A percentile compares a stretch with the other conserved stretches of the same genome.
These are phyloP conservation scores for Iris macrosiphon DNA, from an alignment of 106 monocot genomes.

Conservation along the genomic window DNA sequence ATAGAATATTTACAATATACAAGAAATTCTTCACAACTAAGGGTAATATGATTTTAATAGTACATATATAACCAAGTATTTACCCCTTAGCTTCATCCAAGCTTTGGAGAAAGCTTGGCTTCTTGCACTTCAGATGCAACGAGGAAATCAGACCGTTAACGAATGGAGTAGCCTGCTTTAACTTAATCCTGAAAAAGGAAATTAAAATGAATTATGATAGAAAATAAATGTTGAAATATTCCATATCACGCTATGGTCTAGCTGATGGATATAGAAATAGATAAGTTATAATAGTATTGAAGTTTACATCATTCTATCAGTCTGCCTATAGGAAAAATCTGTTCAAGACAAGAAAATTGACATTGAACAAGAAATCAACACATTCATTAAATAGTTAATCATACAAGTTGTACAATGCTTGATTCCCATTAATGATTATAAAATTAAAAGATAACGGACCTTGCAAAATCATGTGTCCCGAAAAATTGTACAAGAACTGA, in stretches of 20 bases:
- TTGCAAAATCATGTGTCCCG: constrained; percentile 99
- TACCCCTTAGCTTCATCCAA: constrained; percentile 90
- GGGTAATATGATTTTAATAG: neutral
- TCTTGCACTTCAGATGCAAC: constrained; percentile 89
- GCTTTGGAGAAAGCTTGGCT: constrained; percentile 59
- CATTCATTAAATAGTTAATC: too few relatives aligned
- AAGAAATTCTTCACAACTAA: too few relatives aligned
- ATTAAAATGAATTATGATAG: neutral
- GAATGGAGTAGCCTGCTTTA: constrained; percentile 77
- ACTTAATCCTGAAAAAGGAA: constrained; percentile 55
- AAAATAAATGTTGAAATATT: neutral
- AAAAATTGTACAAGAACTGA: constrained; percentile 90
- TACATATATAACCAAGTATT: neutral
- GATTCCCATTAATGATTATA: too few relatives aligned
- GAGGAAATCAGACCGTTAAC: constrained; percentile 72
- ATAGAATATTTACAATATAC: too few relatives aligned
- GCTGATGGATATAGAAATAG: neutral
- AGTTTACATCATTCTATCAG: too few relatives aligned
- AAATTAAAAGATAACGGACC: too few relatives aligned
- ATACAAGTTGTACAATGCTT: too few relatives aligned
- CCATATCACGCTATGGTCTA: neutral
- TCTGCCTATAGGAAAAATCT: too few relatives aligned
- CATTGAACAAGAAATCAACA: too few relatives aligned
- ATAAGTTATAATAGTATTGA: too few relatives aligned
- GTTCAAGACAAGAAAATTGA: too few relatives aligned